Evolutionary conservation across 2,329 filamentous ascomycete genomes (phyloP).

Genomic region (Ascochyta rabiei): DNA sequence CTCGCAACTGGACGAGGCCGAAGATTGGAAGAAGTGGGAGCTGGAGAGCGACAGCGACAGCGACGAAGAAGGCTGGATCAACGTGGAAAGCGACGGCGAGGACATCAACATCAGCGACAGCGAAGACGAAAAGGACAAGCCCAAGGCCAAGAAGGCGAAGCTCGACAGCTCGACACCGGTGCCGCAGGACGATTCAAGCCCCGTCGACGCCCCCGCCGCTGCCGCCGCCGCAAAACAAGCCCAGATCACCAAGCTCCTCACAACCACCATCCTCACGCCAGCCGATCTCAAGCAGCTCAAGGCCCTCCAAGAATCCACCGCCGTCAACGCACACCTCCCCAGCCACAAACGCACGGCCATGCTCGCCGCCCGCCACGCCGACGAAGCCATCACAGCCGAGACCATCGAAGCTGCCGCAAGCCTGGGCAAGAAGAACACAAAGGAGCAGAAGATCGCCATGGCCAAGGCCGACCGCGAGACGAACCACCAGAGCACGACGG

Average conservation of each 20-base stretch:
- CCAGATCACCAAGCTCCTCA: constrained; percentile 72
- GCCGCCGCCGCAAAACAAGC: constrained; percentile 19
- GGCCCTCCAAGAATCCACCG: constrained; percentile 78
- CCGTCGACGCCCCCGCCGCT: constrained; percentile 46
- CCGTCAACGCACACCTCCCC: constrained; percentile 68
- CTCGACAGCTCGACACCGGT: constrained; percentile 48
- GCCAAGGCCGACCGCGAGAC: constrained; percentile 82
- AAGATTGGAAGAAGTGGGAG: constrained; percentile 64
- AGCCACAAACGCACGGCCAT: constrained; percentile 49
- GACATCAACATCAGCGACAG: constrained; percentile 74
- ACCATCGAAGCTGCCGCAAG: constrained; percentile 87
- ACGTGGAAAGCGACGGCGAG: constrained; percentile 81
- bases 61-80: constrained; percentile 87
- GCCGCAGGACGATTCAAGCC: constrained; percentile 44
- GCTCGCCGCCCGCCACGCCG: constrained; percentile 67
- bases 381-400: constrained; percentile 87
- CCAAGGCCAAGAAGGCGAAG: constrained; percentile 65
- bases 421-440: constrained; percentile 79
- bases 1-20: constrained; percentile 64
- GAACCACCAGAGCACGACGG: constrained; percentile 85
- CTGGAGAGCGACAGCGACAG: constrained; percentile 63
- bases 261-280: constrained; percentile 90
- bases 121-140: constrained; percentile 68
- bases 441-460: constrained; percentile 85
- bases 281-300: constrained; percentile 94